Conservation (phyloP, 805 yeast genomes). For the Candida piceae region DNA sequence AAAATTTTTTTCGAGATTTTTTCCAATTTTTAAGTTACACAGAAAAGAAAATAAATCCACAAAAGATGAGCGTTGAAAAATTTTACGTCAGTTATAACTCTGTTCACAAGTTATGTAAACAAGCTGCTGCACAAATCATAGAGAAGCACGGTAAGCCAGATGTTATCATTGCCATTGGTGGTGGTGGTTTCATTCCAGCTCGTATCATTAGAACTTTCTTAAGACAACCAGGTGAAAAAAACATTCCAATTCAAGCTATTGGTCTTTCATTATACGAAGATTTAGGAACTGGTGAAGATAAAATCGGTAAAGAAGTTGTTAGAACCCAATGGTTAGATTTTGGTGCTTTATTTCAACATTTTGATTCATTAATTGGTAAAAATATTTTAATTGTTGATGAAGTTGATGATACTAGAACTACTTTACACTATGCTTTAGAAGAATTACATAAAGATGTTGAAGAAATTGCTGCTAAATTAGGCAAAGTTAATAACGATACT, state of each 20-base stretch:
- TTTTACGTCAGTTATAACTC: conserved; percentile 70
- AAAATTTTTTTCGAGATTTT: no score
- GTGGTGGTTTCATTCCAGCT: conserved; percentile 71
- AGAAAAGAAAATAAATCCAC: neutral
- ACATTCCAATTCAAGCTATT: conserved; percentile 67
- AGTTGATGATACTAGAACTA: conserved; percentile 90
- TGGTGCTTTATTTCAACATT: conserved; percentile 61
- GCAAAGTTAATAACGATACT: conserved; percentile 56
- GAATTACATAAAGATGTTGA: conserved; percentile 67
- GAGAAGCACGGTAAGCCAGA: conserved; percentile 36
- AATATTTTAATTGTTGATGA: conserved; percentile 80
- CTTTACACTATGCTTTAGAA: conserved; percentile 75
- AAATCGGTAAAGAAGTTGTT: conserved; percentile 73
- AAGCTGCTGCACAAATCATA: conserved; percentile 30
- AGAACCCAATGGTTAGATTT: conserved; percentile 91
- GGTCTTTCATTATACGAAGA: conserved; percentile 63
- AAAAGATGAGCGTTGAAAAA: conserved; percentile 36
- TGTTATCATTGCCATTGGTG: conserved; percentile 63
- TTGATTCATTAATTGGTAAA: conserved; percentile 76
- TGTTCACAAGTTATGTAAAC: conserved; percentile 77
- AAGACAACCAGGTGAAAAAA: conserved; percentile 53
- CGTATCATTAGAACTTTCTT: conserved; percentile 62
- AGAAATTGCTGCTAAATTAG: conserved; percentile 53
- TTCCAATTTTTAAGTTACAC: no score
- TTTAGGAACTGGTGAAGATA: conserved; percentile 42